Evolutionary conservation across 257 asterid species (phyloP), one percentile per base, ranked within the genome.

Genomic region (Sherardia arvensis): DNA sequence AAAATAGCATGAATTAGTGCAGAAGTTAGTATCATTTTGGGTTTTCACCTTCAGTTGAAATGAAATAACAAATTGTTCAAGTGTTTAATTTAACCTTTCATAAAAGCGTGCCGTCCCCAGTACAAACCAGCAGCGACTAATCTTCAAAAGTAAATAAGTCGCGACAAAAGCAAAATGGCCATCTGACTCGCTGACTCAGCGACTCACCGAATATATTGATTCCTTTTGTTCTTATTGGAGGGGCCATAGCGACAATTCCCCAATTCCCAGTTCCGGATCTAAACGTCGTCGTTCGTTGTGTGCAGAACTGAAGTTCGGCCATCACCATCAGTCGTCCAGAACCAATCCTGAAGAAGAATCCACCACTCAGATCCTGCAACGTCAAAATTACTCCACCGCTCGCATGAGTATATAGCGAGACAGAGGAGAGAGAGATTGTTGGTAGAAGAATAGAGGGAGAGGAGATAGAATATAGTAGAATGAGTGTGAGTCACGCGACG

Each of bases 401-500:
- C 32, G 23, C 25, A 65, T 65, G 69, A 51, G 26, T 59, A 29
- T 30, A 11, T 55, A 65, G 61, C 25, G 4, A 49, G 56, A 49
- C 26, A 49, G 55, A 64, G 59, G 48, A 62, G 33, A 64, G 48
- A 65, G 28, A 29, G 7, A 9, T 14, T n/a, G 48, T 28, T 54
- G 38, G 47, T 28, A 30, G 54, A 15, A 47, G 36, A 21, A 23
- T 18, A n/a, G 55, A 20, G 22, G 5, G 54, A 47, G 6, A 36
- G 1, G 25, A 32, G 47, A n/a, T n/a, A n/a, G n/a, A n/a, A n/a
- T n/a, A n/a, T n/a, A n/a, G n/a, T n/a, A 59, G 55, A 30, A 91
- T 92, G 99, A 89, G 83, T 74, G 77, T 79, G 79, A 79, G 88
- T 74, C 95, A 82, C 84, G 94, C 91, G 60, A 79, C 96, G 74